Evolutionary conservation across 2,329 filamentous ascomycete genomes (phyloP).

Genomic region (Colletotrichum lindemuthianum): DNA sequence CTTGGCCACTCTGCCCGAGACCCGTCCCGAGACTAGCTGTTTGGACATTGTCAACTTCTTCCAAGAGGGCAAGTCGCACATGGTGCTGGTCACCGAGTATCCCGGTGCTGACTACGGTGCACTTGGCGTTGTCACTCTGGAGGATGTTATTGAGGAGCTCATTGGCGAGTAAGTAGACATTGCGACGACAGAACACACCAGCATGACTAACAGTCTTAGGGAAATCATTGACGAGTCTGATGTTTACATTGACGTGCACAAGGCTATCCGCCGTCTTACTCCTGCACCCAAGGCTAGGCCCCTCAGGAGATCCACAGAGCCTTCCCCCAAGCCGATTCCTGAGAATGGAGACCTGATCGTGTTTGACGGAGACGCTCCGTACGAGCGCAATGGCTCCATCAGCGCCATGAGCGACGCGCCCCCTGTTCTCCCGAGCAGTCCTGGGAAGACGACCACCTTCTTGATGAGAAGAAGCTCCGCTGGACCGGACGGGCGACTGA

Average conservation of each 20-base stretch:
- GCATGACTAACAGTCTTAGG: slow-evolving; percentile 53
- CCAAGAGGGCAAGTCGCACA: slow-evolving; percentile 98
- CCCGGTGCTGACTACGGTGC: slow-evolving; percentile 93
- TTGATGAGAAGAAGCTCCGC: slow-evolving; percentile 68
- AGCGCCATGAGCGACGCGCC: slow-evolving; percentile 50
- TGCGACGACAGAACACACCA: neutral
- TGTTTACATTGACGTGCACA: slow-evolving; percentile 98
- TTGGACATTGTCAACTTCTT: slow-evolving; percentile 99
- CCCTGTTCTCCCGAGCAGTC: slow-evolving; percentile 53
- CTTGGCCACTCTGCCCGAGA: slow-evolving; percentile 93
- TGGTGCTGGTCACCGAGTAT: slow-evolving; percentile 92
- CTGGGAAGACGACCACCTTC: slow-evolving; percentile 64
- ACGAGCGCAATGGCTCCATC: slow-evolving; percentile 47
- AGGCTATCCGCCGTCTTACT: slow-evolving; percentile 89
- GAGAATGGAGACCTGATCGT: slow-evolving; percentile 43
- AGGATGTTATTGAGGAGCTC: slow-evolving; percentile 98
- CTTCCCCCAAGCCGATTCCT: slow-evolving; percentile 37
- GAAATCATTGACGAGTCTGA: slow-evolving; percentile 99
- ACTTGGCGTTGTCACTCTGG: slow-evolving; percentile 91
- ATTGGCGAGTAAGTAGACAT: slow-evolving; percentile 86
- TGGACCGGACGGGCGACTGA: slow-evolving; percentile 61
- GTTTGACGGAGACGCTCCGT: slow-evolving; percentile 50
- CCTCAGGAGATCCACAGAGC: slow-evolving; percentile 49
- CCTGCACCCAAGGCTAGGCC: slow-evolving; percentile 82
- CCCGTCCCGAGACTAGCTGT: slow-evolving; percentile 93